phyloP scores from a whole-genome alignment of 306 rosid species.

The Cicer judaicum region DNA sequence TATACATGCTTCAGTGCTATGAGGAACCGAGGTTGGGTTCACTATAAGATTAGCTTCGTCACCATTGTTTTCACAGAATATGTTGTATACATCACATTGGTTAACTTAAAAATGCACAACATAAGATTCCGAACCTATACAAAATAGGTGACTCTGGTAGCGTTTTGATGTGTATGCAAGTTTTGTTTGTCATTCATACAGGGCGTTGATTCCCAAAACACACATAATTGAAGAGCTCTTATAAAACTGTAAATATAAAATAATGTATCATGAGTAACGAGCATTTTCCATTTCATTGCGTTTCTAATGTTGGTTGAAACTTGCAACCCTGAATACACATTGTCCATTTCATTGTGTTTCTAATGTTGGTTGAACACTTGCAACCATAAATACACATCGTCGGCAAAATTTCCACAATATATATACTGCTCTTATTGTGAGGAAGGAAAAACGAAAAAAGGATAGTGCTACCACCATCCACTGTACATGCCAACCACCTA shows the following conservation, averaged over 20 bases:
- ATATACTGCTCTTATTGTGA: slow-evolving; percentile 74
- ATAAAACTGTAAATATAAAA: not conserved
- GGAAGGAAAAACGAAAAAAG: slow-evolving; percentile 43
- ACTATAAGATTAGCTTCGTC: not conserved
- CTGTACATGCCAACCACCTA: slow-evolving; percentile 87
- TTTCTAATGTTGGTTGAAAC: slow-evolving; percentile 53
- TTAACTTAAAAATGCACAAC: not conserved
- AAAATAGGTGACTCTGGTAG: not conserved
- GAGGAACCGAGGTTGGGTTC: not conserved
- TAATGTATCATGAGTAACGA: slow-evolving; percentile 16
- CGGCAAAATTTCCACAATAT: slow-evolving; percentile 62
- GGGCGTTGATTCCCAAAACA: not conserved
- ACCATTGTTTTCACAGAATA: not conserved
- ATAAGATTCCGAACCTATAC: not conserved
- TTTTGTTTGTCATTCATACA: not conserved
- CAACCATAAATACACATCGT: slow-evolving; percentile 50
- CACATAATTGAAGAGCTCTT: not conserved
- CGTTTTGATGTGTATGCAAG: not conserved
- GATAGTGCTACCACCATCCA: slow-evolving; percentile 66
- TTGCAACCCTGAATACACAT: slow-evolving; percentile 50
- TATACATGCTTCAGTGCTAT: not conserved
- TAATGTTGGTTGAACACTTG: slow-evolving; percentile 48
- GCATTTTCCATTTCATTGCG: slow-evolving; percentile 52
- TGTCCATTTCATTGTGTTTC: slow-evolving; percentile 53
- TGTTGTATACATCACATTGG: not conserved